Conservation (phyloP, 2,329 filamentous ascomycete genomes). For the Acephala macrosclerotiorum region DNA sequence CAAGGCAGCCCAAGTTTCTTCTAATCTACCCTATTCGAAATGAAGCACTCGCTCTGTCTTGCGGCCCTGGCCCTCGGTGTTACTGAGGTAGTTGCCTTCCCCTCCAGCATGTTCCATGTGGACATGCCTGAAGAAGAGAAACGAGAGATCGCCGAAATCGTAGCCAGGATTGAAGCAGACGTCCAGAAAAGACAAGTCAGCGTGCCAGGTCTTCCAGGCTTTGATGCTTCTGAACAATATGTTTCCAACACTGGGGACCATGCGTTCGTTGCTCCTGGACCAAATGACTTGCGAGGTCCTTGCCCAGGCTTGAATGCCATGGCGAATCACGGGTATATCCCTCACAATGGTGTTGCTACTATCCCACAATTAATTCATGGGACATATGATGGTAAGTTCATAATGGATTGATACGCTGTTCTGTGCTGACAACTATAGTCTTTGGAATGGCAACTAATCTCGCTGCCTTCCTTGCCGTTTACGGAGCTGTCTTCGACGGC, state of each 20-base stretch:
- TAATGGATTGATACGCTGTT: constrained; percentile 9
- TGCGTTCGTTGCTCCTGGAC: constrained; percentile 31
- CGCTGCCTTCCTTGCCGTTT: constrained; percentile 48
- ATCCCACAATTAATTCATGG: constrained; percentile 43
- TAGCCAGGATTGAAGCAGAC: constrained; percentile 27
- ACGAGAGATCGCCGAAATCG: constrained; percentile 25
- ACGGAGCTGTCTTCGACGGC: constrained; percentile 55
- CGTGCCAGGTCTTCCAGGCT: constrained; percentile 24
- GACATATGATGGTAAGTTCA: constrained; percentile 37
- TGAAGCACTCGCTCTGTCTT: constrained; percentile 29
- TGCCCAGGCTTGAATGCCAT: constrained; percentile 52
- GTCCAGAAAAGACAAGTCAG: constrained; percentile 19
- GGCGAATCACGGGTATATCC: constrained; percentile 52
- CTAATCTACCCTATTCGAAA: constrained; percentile 1
- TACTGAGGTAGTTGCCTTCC: constrained; percentile 29
- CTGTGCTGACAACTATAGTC: constrained; percentile 41
- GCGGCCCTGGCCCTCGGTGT: constrained; percentile 19
- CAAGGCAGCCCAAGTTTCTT: not conserved
- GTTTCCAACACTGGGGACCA: constrained; percentile 32
- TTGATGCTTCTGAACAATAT: constrained; percentile 34
- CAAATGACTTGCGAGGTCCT: constrained; percentile 33
- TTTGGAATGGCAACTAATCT: constrained; percentile 54
- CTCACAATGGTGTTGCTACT: constrained; percentile 47
- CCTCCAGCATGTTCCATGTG: constrained; percentile 34
- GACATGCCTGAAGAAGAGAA: constrained; percentile 30